phyloP scores from a whole-genome alignment of 495 filamentous ascomycete species.

The Penicillium desertorum region DNA sequence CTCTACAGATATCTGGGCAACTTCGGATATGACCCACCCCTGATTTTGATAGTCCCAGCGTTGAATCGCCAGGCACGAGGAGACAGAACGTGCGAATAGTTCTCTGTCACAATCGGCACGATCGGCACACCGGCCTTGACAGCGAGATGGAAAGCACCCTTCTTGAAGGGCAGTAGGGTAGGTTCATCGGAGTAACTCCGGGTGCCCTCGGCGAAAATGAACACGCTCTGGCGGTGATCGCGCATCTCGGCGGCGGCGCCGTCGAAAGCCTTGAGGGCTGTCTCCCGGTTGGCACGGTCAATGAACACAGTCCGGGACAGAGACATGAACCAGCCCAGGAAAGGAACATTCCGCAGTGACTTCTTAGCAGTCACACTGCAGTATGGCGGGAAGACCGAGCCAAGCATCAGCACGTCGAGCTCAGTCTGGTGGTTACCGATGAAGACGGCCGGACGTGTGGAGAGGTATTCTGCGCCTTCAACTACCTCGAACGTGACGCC shows the following conservation, averaged over 20 bases:
- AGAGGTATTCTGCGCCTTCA: constrained; percentile 64
- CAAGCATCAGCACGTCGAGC: constrained; percentile 90
- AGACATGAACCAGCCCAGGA: constrained; percentile 96
- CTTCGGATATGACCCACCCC: constrained; percentile 52
- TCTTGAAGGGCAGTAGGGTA: constrained; percentile 87
- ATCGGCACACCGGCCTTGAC: constrained; percentile 92
- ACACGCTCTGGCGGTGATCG: constrained; percentile 76
- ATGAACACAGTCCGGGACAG: constrained; percentile 91
- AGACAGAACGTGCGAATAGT: constrained; percentile 82
- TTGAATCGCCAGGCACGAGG: constrained; percentile 67
- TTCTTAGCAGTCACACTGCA: constrained; percentile 94
- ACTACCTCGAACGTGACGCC: constrained; percentile 78
- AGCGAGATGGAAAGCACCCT: constrained; percentile 95
- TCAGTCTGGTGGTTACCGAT: constrained; percentile 94
- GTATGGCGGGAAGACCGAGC: constrained; percentile 81
- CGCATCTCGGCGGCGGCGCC: constrained; percentile 79
- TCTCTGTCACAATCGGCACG: constrained; percentile 79
- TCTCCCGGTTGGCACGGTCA: constrained; percentile 76
- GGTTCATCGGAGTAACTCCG: constrained; percentile 82
- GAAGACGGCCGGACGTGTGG: constrained; percentile 80
- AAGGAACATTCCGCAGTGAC: constrained; percentile 72
- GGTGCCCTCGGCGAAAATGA: constrained; percentile 93
- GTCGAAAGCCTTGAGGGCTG: constrained; percentile 82
- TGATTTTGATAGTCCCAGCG: constrained; percentile 73
- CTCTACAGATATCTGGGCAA: background rate